Evolutionary conservation across 345 rosid species (phyloP).

Genomic region (Salix koriyanagi): DNA sequence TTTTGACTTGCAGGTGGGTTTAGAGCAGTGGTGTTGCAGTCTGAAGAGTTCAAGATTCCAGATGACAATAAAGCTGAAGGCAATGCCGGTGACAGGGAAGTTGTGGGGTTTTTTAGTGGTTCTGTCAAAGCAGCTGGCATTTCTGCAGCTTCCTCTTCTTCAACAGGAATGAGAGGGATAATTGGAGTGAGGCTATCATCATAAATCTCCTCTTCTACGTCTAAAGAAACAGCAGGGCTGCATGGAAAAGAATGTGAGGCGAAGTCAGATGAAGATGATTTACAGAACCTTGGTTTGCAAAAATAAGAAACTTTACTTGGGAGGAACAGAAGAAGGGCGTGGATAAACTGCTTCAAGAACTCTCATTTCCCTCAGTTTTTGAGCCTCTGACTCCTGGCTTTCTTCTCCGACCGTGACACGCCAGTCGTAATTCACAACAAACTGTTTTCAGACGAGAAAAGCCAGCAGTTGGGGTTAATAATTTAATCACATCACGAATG

Average conservation of each 20-base stretch:
- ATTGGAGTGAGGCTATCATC: constrained; percentile 48
- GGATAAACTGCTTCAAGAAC: constrained; percentile 56
- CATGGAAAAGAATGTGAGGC: neutral
- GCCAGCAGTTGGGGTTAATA: neutral
- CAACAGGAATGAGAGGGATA: constrained; percentile 54
- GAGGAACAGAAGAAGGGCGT: constrained; percentile 39
- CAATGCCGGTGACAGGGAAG: constrained; percentile 6
- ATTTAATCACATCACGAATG: neutral
- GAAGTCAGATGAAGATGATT: neutral
- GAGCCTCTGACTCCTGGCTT: constrained; percentile 41
- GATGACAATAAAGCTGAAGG: constrained; percentile 13
- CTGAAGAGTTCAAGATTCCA: constrained; percentile 3
- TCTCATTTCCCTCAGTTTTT: constrained; percentile 41
- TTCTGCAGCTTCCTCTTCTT: constrained; percentile 39
- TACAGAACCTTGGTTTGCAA: neutral
- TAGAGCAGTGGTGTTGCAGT: neutral
- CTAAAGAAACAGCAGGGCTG: constrained; percentile 48
- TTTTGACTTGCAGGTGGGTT: neutral
- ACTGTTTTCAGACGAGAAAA: constrained; percentile 28
- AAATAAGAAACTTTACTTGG: constrained; percentile 30
- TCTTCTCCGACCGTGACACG: constrained; percentile 49
- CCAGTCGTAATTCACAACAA: constrained; percentile 34
- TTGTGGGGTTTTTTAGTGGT: neutral
- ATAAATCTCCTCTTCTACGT: constrained; percentile 30
- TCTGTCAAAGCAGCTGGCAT: constrained; percentile 13